Conservation (phyloP, 345 rosid species). For the Trapa incisa region DNA sequence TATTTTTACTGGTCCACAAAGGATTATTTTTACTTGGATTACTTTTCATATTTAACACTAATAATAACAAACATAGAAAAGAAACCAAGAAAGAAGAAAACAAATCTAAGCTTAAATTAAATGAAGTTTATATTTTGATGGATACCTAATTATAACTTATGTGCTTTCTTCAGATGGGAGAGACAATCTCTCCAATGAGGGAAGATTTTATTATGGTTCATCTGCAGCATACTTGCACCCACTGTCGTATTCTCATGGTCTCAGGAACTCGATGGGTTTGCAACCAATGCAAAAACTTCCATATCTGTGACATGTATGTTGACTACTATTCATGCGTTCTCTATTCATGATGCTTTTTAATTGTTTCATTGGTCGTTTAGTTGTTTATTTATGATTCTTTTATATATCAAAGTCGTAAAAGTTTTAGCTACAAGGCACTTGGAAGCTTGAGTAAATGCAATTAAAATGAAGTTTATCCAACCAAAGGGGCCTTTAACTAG, state of each 20-base stretch:
- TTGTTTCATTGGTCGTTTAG: not conserved
- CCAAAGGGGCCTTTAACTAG: no score
- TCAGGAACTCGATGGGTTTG: slow-evolving; percentile 88
- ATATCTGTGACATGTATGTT: slow-evolving; percentile 86
- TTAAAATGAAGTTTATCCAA: no score
- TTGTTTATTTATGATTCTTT: not conserved
- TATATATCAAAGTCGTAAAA: not conserved
- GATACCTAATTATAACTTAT: slow-evolving; percentile 1
- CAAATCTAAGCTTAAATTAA: not conserved
- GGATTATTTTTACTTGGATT: not conserved
- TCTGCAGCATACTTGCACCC: slow-evolving; percentile 81
- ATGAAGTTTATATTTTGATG: not conserved
- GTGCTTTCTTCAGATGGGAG: slow-evolving; percentile 71
- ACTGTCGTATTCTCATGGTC: slow-evolving; percentile 86
- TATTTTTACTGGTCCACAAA: not conserved
- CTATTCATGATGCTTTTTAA: slow-evolving; percentile 2
- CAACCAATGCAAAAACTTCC: slow-evolving; percentile 81
- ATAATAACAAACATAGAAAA: not conserved
- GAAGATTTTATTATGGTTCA: slow-evolving; percentile 99
- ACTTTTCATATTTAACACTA: not conserved
- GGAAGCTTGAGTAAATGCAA: no score
- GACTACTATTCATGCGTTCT: not conserved
- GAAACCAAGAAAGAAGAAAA: not conserved
- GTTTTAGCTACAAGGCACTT: no score
- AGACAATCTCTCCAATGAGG: slow-evolving; percentile 94